Percentiles rank a stretch among this genome's conserved stretches.
phyloP scores from a whole-genome alignment of 768 basidiomycete species.

The Boletus reticuloceps region DNA sequence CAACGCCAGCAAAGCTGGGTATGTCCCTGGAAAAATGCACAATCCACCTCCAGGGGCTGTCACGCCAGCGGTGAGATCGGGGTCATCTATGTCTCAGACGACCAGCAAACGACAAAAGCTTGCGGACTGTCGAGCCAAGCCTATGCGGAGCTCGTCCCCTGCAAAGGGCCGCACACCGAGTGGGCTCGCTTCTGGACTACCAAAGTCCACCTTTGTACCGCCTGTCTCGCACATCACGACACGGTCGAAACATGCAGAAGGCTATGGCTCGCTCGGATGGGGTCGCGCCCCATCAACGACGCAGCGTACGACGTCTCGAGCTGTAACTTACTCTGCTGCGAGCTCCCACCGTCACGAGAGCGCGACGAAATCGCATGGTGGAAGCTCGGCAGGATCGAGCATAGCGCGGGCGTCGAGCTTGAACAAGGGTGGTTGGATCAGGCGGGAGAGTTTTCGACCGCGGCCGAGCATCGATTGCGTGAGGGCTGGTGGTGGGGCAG shows the following conservation, averaged over 20 bases:
- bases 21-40: conserved; percentile 31
- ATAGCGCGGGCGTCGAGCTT: conserved; percentile 12
- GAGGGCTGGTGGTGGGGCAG: conserved; percentile 1
- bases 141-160: conserved; percentile 23
- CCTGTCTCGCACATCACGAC: conserved; percentile 17
- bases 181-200: conserved; percentile 12
- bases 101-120: conserved; percentile 65
- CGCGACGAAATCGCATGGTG: conserved; percentile 15
- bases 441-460: conserved; percentile 82
- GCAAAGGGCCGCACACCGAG: conserved; percentile 29
- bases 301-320: conserved; percentile 28
- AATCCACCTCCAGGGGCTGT: conserved; percentile 36
- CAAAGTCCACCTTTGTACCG: background rate
- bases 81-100: conserved; percentile 37
- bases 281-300: conserved; percentile 35
- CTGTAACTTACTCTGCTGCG: conserved; percentile 9
- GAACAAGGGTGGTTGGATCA: conserved; percentile 51
- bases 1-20: conserved; percentile 17
- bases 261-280: conserved; percentile 30
- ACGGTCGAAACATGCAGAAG: conserved; percentile 27
- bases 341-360: conserved; percentile 6
- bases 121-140: conserved; percentile 36
- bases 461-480: conserved; percentile 64
- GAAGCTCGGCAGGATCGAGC: conserved; percentile 7
- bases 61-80: conserved; percentile 62